Percentiles rank a stretch among this genome's conserved stretches.
phyloP scores from a whole-genome alignment of 352 stramenopile species.

The Nothophytophthora sp. region DNA sequence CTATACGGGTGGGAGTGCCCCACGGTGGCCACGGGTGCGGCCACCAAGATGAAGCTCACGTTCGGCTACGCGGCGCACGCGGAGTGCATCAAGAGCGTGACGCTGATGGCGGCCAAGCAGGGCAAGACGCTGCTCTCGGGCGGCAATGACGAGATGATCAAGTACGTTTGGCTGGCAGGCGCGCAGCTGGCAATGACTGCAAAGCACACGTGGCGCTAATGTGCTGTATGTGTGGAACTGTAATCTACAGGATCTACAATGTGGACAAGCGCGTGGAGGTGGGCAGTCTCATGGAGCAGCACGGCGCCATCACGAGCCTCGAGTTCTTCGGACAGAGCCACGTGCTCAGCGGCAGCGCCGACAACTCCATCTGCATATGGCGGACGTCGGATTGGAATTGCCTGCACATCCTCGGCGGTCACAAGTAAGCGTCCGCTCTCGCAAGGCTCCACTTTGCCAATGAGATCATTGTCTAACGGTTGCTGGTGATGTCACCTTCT shows the following conservation, averaged over 20 bases:
- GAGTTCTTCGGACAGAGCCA: constrained; percentile 88
- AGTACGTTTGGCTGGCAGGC: constrained; percentile 38
- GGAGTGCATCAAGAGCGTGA: constrained; percentile 87
- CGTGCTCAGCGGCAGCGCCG: constrained; percentile 84
- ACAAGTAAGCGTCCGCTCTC: constrained; percentile 56
- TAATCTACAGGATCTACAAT: constrained; percentile 77
- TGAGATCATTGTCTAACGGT: neutral
- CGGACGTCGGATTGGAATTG: constrained; percentile 90
- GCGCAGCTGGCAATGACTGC: constrained; percentile 1
- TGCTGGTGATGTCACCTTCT: neutral
- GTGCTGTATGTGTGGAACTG: constrained; percentile 1
- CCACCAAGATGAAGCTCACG: constrained; percentile 77
- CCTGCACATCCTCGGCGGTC: constrained; percentile 86
- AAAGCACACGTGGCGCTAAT: neutral
- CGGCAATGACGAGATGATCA: constrained; percentile 88
- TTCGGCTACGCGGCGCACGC: constrained; percentile 84
- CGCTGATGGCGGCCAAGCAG: constrained; percentile 77
- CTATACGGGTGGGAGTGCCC: constrained; percentile 84
- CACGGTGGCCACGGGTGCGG: constrained; percentile 25
- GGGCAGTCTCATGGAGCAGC: constrained; percentile 86
- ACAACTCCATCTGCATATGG: constrained; percentile 92
- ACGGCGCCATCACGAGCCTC: constrained; percentile 83
- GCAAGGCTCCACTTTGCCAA: neutral
- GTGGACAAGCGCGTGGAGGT: constrained; percentile 88
- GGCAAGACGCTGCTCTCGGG: constrained; percentile 84